phyloP scores from a whole-genome alignment of 352 stramenopile genomes.

The Aphanomyces euteiches region DNA sequence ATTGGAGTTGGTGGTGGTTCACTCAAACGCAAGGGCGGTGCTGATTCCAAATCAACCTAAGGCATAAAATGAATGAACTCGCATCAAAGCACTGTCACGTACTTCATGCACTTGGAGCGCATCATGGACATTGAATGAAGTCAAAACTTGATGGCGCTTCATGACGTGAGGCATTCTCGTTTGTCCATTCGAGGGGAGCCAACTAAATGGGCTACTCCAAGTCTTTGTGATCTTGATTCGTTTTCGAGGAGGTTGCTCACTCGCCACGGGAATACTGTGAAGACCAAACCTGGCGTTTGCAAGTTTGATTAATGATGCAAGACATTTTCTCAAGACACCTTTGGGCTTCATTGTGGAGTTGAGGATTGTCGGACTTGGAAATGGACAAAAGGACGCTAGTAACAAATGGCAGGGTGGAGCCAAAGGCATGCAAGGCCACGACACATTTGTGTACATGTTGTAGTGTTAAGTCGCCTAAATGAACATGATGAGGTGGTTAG shows the following conservation, averaged over 20 bases:
- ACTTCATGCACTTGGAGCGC: constrained; percentile 19
- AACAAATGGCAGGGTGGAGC: background rate
- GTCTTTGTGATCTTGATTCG: background rate
- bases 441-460: background rate
- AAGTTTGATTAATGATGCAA: no score
- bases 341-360: no score
- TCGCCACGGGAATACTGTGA: background rate
- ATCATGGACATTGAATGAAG: background rate
- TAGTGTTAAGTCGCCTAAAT: background rate
- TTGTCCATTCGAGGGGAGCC: constrained; percentile 9
- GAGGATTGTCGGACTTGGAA: background rate
- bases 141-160: constrained; percentile 2
- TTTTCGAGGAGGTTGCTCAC: background rate
- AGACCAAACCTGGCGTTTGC: no score
- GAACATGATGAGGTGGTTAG: background rate
- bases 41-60: no score
- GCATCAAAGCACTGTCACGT: background rate
- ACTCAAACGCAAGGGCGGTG: no score
- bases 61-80: no score
- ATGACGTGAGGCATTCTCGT: constrained; percentile 20
- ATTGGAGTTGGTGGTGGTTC: no score
- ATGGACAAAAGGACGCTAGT: background rate
- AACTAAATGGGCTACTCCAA: background rate
- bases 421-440: background rate
- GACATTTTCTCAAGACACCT: no score